These are phyloP conservation scores for Candida glaebosa DNA, from an alignment of 805 yeast genomes.

Conservation along the genomic window DNA sequence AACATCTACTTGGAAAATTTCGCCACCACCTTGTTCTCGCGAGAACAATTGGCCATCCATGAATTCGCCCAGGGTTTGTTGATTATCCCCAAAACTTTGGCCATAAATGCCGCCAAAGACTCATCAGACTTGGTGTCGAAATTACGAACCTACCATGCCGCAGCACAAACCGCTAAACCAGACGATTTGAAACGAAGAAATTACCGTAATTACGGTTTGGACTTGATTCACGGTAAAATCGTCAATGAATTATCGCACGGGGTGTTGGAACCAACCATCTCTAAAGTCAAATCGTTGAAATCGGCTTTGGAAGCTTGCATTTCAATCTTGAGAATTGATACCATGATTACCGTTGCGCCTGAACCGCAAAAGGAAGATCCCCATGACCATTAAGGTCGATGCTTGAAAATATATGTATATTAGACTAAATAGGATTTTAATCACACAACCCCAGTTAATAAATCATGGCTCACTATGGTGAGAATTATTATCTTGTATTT, in stretches of 20 bases:
- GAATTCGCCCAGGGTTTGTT: conserved; percentile 91
- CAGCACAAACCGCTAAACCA: conserved; percentile 80
- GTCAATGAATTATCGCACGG: conserved; percentile 83
- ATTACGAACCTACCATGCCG: conserved; percentile 93
- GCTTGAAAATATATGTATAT: background rate
- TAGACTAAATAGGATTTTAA: conserved; percentile 3
- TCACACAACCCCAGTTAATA: no score
- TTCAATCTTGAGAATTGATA: conserved; percentile 94
- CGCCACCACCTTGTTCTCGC: conserved; percentile 95
- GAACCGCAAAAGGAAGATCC: conserved; percentile 91
- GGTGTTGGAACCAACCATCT: conserved; percentile 91
- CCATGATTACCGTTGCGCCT: conserved; percentile 96
- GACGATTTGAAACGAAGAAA: conserved; percentile 81
- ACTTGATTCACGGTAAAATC: conserved; percentile 85
- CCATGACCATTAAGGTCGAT: conserved; percentile 60
- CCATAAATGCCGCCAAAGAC: conserved; percentile 97
- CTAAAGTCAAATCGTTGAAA: conserved; percentile 88
- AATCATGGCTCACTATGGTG: no score
- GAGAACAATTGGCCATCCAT: conserved; percentile 97
- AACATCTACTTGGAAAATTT: conserved; percentile 93
- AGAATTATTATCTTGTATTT: no score
- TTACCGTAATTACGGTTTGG: conserved; percentile 90
- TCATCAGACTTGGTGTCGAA: conserved; percentile 92
- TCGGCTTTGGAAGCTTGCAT: conserved; percentile 98
- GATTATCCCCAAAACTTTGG: conserved; percentile 92